Base-by-base conservation (phyloP, 2,329 filamentous ascomycete species). In the Exserohilum rostratum region DNA sequence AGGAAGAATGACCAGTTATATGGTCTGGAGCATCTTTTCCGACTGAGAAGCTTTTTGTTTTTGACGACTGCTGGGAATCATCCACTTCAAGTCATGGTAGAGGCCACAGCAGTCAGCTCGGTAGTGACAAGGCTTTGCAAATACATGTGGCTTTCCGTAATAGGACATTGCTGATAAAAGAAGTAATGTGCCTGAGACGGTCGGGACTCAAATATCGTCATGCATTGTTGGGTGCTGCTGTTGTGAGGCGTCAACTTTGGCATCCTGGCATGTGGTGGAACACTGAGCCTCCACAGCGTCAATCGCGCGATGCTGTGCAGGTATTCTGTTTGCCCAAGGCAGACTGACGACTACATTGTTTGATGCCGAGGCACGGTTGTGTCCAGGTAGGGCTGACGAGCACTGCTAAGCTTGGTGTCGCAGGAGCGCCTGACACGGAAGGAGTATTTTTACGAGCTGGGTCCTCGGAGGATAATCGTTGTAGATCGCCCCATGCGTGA, bases 241-340 rank as follows among this genome's bases (percentile, higher is more conserved):
- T 33, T 33, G 17, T 30, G 17, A 49, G 18, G 31, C 45, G 38
- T 42, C 31, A 3, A 31, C 10, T 17, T n/a, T 11, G 12, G 37
- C 47, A 17, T 18, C 29, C 18, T n/a, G 30, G 33, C 11, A 50
- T 9, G 46, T 35, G 15, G 51, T 50, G 51, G 12, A 45, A 54
- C 51, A 54, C 34, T 17, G 22, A 49, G 39, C 33, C 30, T 48
- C 45, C 38, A 49, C 37, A 33, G 31, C 17, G 31, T 30, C 45
- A 37, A 38, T 53, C 38, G 45, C 20, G 29, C 50, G 10, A 39
- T 27, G 45, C 39, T 45, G 46, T 54, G 49, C 33, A 50, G 10
- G 10, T 17, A 38, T n/a, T 45, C n/a, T 45, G 39, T 33, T 53
- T 40, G 33, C 38, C 31, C 46, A 44, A 54, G 51, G 51, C 51